These are phyloP conservation scores for Chlorella ohadii DNA, from an alignment of 139 green algal species.

Conservation along the genomic window DNA sequence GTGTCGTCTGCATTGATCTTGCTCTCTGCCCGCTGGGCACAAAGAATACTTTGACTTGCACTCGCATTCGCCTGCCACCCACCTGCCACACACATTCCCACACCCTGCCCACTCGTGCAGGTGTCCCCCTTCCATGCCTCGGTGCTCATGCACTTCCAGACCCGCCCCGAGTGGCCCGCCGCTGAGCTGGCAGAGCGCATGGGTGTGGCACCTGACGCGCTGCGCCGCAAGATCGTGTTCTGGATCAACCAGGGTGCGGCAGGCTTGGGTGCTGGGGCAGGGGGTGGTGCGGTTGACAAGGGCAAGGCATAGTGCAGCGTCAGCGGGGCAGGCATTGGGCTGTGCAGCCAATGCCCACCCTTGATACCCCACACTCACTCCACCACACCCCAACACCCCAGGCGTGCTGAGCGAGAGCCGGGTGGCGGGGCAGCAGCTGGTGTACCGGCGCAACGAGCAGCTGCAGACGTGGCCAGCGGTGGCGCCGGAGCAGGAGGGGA, in stretches of 20 bases:
- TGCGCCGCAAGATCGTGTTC: constrained; percentile 76
- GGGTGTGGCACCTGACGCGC: constrained; percentile 51
- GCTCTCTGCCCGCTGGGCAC: no score
- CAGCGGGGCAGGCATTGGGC: no score
- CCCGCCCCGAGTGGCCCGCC: constrained; percentile 38
- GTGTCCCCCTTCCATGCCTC: constrained; percentile 83
- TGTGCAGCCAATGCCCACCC: no score
- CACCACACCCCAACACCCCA: background rate
- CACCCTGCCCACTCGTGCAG: background rate
- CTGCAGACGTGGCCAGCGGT: constrained; percentile 10
- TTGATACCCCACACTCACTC: background rate
- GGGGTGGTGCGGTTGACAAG: no score
- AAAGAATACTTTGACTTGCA: no score
- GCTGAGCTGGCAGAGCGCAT: constrained; percentile 66
- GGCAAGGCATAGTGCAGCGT: no score
- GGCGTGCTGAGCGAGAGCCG: constrained; percentile 35
- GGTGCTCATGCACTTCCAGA: constrained; percentile 83
- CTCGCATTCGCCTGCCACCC: background rate
- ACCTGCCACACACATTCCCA: background rate
- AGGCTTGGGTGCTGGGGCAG: no score
- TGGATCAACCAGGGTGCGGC: constrained; percentile 88
- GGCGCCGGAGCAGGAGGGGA: constrained; percentile 23
- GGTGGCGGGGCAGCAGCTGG: constrained; percentile 9
- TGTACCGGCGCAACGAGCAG: constrained; percentile 54
- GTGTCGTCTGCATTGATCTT: no score